Evolutionary conservation across 208 protist genomes (phyloP), one percentile per base, ranked within the genome.

Genomic region (Entamoeba dispar): DNA sequence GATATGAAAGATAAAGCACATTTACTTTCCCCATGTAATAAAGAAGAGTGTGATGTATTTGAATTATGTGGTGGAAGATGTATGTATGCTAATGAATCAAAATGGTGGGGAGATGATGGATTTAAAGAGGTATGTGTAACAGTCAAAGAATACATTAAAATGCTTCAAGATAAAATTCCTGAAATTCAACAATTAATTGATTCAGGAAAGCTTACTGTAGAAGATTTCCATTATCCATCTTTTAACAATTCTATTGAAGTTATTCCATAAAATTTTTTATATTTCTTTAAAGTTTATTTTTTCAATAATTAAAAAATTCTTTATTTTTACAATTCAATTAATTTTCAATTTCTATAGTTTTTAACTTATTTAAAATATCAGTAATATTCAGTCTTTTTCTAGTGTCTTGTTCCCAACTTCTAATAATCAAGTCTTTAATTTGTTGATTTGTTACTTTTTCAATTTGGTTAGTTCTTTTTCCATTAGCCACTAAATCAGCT

Each of bases 31-130:
- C 93, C 92, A 22, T 95, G 94, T 69, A 50, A 91, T 19, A 77
- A 77, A 77, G 34, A 49, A 43, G 27, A 22, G 4, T 95, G 94
- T 91, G 57, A 93, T 3, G 91, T 92, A 0, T 49, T 47, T 10
- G 8, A 93, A 2, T 27, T 93, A 2, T 95, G 94, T 77, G 93
- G 93, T n/a, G 94, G 94, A 38, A 55, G 94, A 38, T 95, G 94
- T 91, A 19, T 95, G 31, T 95, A 95, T 91, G 94, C 93, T 15
- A 94, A 94, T 49, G 31, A 92, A 34, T 95, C 94, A 4, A 34
- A 92, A 19, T 94, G 55, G 22, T 95, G 94, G 94, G 55, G 49
- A 27, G 93, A 94, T 27, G 52, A 95, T 43, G 93, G 93, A 22
- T 92, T 92, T 51, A 22, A 92, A 14, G 43, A 92, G 4, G 93